Evolutionary conservation across 225 moss, liverwort and hornwort species (phyloP).

Genomic region (Physcomitrellopsis africana): DNA sequence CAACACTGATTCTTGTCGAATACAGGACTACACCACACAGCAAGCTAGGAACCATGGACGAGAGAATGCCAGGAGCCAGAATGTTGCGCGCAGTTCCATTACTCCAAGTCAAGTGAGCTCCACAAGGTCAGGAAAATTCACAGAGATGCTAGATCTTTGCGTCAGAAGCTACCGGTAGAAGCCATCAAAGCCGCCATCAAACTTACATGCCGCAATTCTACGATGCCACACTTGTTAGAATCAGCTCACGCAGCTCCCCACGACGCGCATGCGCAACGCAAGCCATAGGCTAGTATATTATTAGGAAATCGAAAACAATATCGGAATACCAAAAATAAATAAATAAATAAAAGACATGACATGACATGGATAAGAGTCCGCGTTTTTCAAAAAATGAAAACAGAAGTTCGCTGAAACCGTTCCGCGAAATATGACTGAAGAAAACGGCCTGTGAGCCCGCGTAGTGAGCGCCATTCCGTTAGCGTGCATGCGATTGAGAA

Average conservation of each 20-base stretch:
- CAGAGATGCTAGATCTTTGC: conserved; percentile 33
- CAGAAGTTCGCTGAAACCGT: too few relatives aligned
- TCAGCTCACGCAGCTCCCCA: conserved; percentile 1
- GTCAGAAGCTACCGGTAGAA: conserved; percentile 29
- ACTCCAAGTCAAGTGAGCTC: conserved; percentile 23
- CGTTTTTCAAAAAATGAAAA: too few relatives aligned
- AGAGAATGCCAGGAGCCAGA: background rate
- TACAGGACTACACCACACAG: conserved; percentile 13
- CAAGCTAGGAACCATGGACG: conserved; percentile 16
- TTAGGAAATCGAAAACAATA: too few relatives aligned
- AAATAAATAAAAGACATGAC: too few relatives aligned
- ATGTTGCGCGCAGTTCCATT: conserved; percentile 19
- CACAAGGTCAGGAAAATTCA: background rate
- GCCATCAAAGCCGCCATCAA: conserved; percentile 31
- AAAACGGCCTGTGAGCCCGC: too few relatives aligned
- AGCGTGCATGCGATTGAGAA: too few relatives aligned
- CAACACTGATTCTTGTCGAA: conserved; percentile 5
- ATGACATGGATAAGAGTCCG: too few relatives aligned
- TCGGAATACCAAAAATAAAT: too few relatives aligned
- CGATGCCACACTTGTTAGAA: conserved; percentile 14
- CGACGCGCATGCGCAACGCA: conserved; percentile 3
- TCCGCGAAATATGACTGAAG: too few relatives aligned
- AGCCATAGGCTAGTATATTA: background rate
- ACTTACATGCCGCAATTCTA: conserved; percentile 18
- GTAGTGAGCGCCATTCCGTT: too few relatives aligned